A percentile compares a stretch with the other conserved stretches of the same genome.
phyloP scores from a whole-genome alignment of 1,284 basidiomycete species.

The Marasmius fiardii region DNA sequence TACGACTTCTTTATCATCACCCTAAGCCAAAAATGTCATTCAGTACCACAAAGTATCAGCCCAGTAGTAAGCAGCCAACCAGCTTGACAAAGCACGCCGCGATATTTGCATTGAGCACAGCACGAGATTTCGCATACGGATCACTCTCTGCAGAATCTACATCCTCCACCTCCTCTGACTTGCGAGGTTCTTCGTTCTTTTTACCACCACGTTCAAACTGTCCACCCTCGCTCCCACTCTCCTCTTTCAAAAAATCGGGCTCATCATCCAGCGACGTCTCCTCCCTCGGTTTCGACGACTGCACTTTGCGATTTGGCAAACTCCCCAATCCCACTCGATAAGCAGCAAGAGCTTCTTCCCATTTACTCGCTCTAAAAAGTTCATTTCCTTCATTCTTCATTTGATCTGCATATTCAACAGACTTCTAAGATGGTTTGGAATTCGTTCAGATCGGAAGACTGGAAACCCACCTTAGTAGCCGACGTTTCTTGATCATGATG shows the following conservation, averaged over 20 bases:
- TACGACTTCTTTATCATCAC: constrained; percentile 72
- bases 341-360: constrained; percentile 62
- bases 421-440: constrained; percentile 29
- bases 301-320: constrained; percentile 45
- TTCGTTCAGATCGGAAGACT: background rate
- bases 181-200: constrained; percentile 2
- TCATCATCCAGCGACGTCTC: background rate
- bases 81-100: constrained; percentile 77
- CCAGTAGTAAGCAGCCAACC: constrained; percentile 43
- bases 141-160: constrained; percentile 12
- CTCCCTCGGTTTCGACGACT: constrained; percentile 4
- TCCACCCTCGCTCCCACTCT: background rate
- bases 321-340: constrained; percentile 59
- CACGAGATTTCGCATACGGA: constrained; percentile 49
- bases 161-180: constrained; percentile 10
- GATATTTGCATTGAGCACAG: constrained; percentile 76
- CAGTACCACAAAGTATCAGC: background rate
- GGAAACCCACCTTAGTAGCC: background rate
- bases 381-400: constrained; percentile 61
- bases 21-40: constrained; percentile 36
- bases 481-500: background rate
- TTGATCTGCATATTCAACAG: constrained; percentile 49
- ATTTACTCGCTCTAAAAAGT: constrained; percentile 47
- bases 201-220: background rate
- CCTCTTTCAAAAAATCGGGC: background rate